phyloP scores from a whole-genome alignment of 2,329 filamentous ascomycete species.

The Rugonectria rugulosa region DNA sequence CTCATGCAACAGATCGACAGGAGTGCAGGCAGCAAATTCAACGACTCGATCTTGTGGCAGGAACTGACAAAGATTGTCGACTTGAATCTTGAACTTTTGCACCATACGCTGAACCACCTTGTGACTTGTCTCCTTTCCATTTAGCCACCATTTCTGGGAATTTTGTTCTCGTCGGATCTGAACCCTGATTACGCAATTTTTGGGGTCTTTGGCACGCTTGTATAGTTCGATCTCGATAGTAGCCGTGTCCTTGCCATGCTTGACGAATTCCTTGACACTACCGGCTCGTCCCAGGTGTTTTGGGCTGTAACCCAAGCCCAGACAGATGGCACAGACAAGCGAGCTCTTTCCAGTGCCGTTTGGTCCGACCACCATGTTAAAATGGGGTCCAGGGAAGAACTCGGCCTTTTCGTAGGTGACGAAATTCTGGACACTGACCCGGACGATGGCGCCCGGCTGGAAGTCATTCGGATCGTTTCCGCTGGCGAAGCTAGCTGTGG shows the following conservation, averaged over 20 bases:
- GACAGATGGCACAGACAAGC: constrained; percentile 93
- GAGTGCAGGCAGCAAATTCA: constrained; percentile 86
- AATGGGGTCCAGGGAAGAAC: constrained; percentile 86
- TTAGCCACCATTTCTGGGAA: constrained; percentile 78
- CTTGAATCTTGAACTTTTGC: constrained; percentile 82
- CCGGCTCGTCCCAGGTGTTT: constrained; percentile 86
- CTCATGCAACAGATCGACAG: constrained; percentile 81
- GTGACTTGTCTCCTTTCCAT: constrained; percentile 68
- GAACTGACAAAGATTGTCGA: constrained; percentile 98
- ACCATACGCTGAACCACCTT: constrained; percentile 74
- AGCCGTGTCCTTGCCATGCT: constrained; percentile 81
- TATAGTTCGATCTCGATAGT: constrained; percentile 91
- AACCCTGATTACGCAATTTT: constrained; percentile 78
- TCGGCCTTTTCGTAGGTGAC: constrained; percentile 94
- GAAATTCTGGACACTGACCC: constrained; percentile 87
- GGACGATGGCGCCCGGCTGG: constrained; percentile 85
- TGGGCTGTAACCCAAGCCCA: constrained; percentile 86
- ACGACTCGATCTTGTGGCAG: constrained; percentile 94
- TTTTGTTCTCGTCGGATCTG: constrained; percentile 85
- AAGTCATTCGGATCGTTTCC: constrained; percentile 46
- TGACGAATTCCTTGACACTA: constrained; percentile 88
- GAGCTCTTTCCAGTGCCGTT: constrained; percentile 99
- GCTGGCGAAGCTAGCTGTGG: constrained; percentile 23
- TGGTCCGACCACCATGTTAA: constrained; percentile 99
- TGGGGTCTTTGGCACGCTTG: constrained; percentile 61